Base-by-base conservation (phyloP, 306 rosid genomes). In the Ceratonia siliqua region DNA sequence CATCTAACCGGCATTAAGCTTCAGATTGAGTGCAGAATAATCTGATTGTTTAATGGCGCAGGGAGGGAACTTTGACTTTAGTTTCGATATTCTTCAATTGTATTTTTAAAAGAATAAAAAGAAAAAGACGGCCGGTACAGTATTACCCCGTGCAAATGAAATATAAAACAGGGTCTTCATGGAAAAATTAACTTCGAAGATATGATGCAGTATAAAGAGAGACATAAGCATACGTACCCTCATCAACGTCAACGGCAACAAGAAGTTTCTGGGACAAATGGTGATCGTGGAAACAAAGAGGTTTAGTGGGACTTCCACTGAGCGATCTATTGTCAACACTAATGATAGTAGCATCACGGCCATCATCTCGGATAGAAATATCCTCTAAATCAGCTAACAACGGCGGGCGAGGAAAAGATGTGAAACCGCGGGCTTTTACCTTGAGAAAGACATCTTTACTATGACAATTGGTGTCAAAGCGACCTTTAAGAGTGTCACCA, bases 221-320 rank as follows among this genome's bases (percentile, higher is more conserved):
- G 33, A 1, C 11, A 54, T 42, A 46, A 12, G 68, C 53, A 24
- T n/a, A 78, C 80, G 63, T 81, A 94, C 97, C 98, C 82, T 94
- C 98, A 66, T 94, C 98, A 45, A 94, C 86, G 42, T 94, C 98
- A 56, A 94, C 98, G 4, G 98, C 98, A 59, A 94, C 96, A 50
- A 78, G 85, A 39, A 89, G 41, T 65, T 87, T 91, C 57, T 72
- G 82, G 13, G 90, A 66, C 76, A 79, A 64, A 48, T 73, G 76
- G 30, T 36, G 83, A 72, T 85, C 81, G 24, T 68, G 72, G 45
- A 83, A 83, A 25, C 87, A 48, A 22, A 62, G 54, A 56, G 71
- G 85, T n/a, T 70, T 72, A 8, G 52, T 52, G 68, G 84, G 80
- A 62, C 75, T 85, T 68, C 86, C 77, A 57, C 64, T 74, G 8